Conservation (phyloP, 73 alveolate genomes). For the Symbiodinium natans region DNA sequence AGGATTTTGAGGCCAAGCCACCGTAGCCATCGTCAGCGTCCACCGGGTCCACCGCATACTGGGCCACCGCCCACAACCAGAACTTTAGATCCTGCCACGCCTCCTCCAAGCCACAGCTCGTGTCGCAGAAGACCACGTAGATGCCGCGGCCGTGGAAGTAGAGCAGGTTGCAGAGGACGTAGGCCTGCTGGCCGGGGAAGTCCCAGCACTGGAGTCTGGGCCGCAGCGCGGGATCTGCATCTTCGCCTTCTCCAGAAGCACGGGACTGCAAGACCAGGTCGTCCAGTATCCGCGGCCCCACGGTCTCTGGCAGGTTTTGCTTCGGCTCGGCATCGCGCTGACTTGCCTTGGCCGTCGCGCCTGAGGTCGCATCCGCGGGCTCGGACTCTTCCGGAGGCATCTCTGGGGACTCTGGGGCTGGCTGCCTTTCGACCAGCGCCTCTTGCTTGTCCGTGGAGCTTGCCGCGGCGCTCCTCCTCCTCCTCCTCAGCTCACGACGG, state of each 20-base stretch:
- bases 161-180: not conserved
- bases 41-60: not conserved
- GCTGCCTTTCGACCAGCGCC: no score
- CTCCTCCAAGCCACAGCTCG: not conserved
- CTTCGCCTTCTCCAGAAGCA: no score
- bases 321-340: not conserved
- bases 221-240: not conserved
- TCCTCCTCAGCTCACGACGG: not conserved
- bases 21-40: no score
- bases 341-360: not conserved
- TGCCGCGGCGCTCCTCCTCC: no score
- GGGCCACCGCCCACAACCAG: not conserved
- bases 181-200: not conserved
- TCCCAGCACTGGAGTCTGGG: not conserved
- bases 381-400: no score
- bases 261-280: not conserved
- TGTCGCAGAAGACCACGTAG: not conserved
- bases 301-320: not conserved
- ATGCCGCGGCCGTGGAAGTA: not conserved
- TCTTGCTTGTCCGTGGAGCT: no score
- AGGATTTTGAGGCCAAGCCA: no score
- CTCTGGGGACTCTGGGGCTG: not conserved
- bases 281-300: not conserved
- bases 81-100: not conserved
- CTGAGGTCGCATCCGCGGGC: no score